Evolutionary conservation across 2,329 filamentous ascomycete genomes (phyloP).

Genomic region (Raffaelea ambrosiae): DNA sequence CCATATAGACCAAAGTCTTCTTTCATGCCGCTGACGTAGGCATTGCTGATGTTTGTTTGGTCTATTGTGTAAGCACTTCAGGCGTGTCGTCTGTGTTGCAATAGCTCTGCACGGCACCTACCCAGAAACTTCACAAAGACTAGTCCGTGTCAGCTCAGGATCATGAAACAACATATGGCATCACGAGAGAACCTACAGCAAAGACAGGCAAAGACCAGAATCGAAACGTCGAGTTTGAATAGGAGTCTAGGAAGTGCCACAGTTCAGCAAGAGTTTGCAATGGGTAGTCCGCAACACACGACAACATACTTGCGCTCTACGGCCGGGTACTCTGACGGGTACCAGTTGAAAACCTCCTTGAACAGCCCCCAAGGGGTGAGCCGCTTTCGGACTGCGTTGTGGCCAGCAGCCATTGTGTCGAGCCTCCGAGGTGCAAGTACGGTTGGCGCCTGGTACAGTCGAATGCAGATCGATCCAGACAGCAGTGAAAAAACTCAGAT

Average conservation of each 20-base stretch:
- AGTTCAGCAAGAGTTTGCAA: too few species aligned
- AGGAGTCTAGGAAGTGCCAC: conserved; percentile 20
- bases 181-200: conserved; percentile 20
- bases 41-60: conserved; percentile 26
- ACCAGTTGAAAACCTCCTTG: conserved; percentile 26
- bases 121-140: conserved; percentile 25
- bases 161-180: neutral
- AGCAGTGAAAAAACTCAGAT: too few species aligned
- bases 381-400: conserved; percentile 4
- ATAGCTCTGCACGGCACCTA: conserved; percentile 2
- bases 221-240: conserved; percentile 23
- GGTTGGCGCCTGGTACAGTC: too few species aligned
- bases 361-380: conserved; percentile 14
- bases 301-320: conserved; percentile 19
- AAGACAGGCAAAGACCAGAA: conserved; percentile 22
- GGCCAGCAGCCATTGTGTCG: neutral
- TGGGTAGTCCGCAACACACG: neutral
- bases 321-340: conserved; percentile 20
- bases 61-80: conserved; percentile 14
- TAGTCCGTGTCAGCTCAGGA: conserved; percentile 3
- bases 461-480: too few species aligned
- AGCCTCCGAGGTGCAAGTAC: too few species aligned
- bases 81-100: neutral
- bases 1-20: conserved; percentile 28
- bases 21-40: conserved; percentile 29